Percentiles rank a stretch among this genome's conserved stretches.
Conservation (phyloP, 2,329 filamentous ascomycete species). For the Cryphonectria naterciae region DNA sequence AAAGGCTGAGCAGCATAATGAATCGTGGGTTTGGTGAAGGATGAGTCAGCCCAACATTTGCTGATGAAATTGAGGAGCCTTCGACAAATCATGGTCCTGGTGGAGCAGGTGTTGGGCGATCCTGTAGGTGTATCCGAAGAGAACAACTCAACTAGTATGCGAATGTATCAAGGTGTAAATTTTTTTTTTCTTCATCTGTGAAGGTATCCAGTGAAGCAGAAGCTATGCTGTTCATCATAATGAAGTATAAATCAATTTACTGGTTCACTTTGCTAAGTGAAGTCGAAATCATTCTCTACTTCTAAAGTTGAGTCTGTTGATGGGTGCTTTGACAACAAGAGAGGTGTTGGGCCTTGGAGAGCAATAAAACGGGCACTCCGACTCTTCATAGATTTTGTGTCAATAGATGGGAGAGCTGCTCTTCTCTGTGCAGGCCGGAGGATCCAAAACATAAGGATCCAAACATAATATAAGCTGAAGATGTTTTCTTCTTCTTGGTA, state of each 20-base stretch:
- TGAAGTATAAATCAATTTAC: not conserved
- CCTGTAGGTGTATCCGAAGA: not conserved
- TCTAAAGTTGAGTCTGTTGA: not conserved
- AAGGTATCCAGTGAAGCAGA: not conserved
- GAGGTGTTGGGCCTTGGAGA: not conserved
- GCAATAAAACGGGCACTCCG: not conserved
- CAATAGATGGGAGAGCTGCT: not conserved
- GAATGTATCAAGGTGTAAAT: not conserved
- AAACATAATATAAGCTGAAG: not conserved
- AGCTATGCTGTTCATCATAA: not conserved
- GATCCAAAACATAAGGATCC: not conserved
- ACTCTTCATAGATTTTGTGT: not conserved
- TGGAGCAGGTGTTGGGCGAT: not conserved
- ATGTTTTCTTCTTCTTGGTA: not conserved
- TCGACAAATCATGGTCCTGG: not conserved
- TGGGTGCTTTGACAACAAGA: not conserved
- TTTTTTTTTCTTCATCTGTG: not conserved
- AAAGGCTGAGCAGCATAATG: not conserved
- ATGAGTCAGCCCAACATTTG: constrained; percentile 3
- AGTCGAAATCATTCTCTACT: not conserved
- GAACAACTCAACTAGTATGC: not conserved
- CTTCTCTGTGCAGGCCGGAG: not conserved
- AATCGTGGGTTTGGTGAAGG: not conserved
- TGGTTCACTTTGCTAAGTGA: not conserved
- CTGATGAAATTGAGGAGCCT: not conserved